Base-by-base conservation (phyloP, 2,329 filamentous ascomycete species). In the Aspergillus sp. region DNA sequence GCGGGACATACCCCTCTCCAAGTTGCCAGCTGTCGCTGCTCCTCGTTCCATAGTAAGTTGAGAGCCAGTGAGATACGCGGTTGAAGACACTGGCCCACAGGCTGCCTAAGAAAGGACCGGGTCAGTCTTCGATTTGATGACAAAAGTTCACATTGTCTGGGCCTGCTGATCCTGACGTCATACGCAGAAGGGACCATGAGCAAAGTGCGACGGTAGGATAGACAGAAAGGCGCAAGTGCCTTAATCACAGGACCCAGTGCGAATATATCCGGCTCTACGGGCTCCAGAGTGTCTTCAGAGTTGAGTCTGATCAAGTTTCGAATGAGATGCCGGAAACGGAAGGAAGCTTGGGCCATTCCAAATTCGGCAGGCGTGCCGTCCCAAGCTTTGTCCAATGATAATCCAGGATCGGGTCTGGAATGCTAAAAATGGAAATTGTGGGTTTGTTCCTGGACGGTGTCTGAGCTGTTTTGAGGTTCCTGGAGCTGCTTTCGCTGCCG, bases 131-230 rank as follows among this genome's bases (percentile, higher is more conserved):
- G 15, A 48, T 41, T 54, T 54, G 52, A 47, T 31, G 41, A 47
- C 12, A 54, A 15, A 24, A 14, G 27, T 41, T 15, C 33, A 39
- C n/a, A 7, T 47, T 37, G 17, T 12, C 37, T 31, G 40, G 43
- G 5, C 8, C 8, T 54, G 52, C 43, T 48, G 44, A 54, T 54
- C 33, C 9, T 54, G 43, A 54, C 52, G 52, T 54, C 52, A 54
- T 54, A 53, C 8, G 14, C 11, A 31, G 27, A 31, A 31, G 35
- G 33, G 3, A 37, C 35, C 15, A 6, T 6, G 35, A 37, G 9
- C 27, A 31, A 31, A 11, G 3, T 37, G 35, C 12, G 14, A 37
- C 15, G 7, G 35, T n/a, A 9, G 12, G 35, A 37, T 37, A 37
- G 35, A 31, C 27, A 31, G 14, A 2, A n/a, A n/a, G 5, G 2